Conservation (phyloP, 208 protist species). For the Leptomonas pyrrhocoris region DNA sequence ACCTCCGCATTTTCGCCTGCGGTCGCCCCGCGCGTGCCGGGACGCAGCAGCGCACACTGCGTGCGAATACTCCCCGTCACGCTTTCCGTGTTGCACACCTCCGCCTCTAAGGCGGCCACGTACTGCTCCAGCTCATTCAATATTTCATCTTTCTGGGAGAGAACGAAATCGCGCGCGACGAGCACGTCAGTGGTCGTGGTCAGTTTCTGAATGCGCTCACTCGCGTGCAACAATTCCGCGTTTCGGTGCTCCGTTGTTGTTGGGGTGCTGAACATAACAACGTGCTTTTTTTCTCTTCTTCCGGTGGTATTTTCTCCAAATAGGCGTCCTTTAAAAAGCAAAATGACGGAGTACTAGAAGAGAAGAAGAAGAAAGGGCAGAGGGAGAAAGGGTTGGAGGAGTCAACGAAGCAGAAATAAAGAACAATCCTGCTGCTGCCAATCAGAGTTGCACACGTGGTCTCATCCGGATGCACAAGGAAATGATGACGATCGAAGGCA, state of each 20-base stretch:
- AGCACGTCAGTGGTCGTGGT: conserved; percentile 58
- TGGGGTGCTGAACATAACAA: not conserved
- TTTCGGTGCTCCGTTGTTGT: conserved; percentile 32
- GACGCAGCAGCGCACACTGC: conserved; percentile 40
- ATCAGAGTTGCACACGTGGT: no score
- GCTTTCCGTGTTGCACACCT: conserved; percentile 29
- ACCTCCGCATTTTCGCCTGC: conserved; percentile 27
- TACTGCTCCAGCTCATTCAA: conserved; percentile 44
- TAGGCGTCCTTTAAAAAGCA: not conserved
- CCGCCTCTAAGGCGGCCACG: conserved; percentile 37
- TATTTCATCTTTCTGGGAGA: conserved; percentile 49
- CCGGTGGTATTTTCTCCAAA: not conserved
- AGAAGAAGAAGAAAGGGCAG: conserved; percentile 6
- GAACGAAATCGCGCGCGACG: conserved; percentile 50
- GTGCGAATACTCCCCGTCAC: conserved; percentile 13
- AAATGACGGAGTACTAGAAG: not conserved
- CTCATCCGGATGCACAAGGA: no score
- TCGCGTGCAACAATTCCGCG: conserved; percentile 29
- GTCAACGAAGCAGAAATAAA: no score
- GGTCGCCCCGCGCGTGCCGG: conserved; percentile 2
- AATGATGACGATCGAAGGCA: no score
- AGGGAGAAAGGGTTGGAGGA: no score
- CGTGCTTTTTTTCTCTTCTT: not conserved
- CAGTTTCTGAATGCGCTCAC: conserved; percentile 51
- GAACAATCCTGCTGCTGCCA: no score